Base-by-base conservation (phyloP, 108 stramenopile species). In the Cyclotella cryptica region DNA sequence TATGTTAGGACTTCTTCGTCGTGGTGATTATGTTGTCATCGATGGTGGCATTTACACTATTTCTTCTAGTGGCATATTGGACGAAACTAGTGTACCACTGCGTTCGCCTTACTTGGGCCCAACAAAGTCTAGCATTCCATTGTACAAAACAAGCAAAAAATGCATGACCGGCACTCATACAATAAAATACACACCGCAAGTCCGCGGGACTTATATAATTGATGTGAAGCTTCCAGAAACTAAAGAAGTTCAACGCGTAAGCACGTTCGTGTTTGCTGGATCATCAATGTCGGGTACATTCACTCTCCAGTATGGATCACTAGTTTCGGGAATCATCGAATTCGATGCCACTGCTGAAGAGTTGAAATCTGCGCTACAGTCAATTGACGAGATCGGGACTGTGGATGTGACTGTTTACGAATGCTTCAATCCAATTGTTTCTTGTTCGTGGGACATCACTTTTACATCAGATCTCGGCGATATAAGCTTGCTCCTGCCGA, bases 371-470 rank as follows among this genome's bases (percentile, higher is more conserved):
- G 85, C 82, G 7, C 66, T 89, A n/a, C 63, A 84, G 46, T 53
- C 28, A 12, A 80, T 84, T 28, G 46, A 68, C 21, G 66, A 51
- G 44, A 51, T 86, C 79, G 74, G 71, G 18, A 67, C 61, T 29
- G 80, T 88, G 29, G 71, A 69, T 54, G 78, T 77, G 26, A 49
- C 68, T 28, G 58, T 75, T 28, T 28, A 61, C n/a, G 83, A 73
- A 14, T 85, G 86, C 47, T 29, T 66, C 41, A 62, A 73, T 55
- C 80, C 85, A 55, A 35, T 59, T 28, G 66, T 44, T 27, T 57
- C 83, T 24, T 88, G 87, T 26, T 68, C 86, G 3, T 91, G 90
- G 90, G 69, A 70, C 10, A 67, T 91, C 28, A 83, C 86, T 19
- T 91, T 91, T 55, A 18, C 57, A 30, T 43, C 66, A 14, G 43